Evolutionary conservation across 164 flowering plant species (phyloP).

Genomic region (Platanus orientalis): DNA sequence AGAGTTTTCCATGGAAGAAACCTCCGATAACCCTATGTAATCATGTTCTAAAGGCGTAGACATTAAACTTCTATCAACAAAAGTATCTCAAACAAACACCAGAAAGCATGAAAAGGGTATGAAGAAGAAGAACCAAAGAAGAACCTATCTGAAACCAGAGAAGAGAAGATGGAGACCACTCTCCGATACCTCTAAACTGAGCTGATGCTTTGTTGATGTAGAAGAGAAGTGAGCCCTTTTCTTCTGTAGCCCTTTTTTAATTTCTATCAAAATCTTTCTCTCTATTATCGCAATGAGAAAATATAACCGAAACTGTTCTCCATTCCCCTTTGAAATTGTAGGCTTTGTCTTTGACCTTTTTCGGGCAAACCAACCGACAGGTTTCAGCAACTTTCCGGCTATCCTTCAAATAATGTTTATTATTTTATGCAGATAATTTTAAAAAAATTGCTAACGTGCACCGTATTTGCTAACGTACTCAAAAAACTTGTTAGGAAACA

Average conservation of each 20-base stretch:
- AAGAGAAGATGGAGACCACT: background rate
- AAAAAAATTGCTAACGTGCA: too few species aligned
- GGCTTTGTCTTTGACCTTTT: constrained; percentile 14
- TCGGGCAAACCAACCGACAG: constrained; percentile 36
- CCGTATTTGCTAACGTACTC: too few species aligned
- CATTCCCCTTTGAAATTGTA: too few species aligned
- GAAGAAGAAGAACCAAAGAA: constrained; percentile 2
- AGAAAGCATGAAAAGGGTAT: constrained; percentile 11
- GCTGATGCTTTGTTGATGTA: constrained; percentile 2
- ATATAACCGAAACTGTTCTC: too few species aligned
- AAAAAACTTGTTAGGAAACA: too few species aligned
- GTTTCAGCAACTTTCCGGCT: too few species aligned
- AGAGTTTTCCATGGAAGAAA: constrained; percentile 45
- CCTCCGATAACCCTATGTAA: constrained; percentile 69
- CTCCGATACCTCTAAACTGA: background rate
- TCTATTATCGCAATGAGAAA: background rate
- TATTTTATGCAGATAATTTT: too few species aligned
- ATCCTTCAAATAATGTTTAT: too few species aligned
- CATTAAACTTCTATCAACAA: constrained; percentile 26
- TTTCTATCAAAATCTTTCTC: background rate
- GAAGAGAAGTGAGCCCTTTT: constrained; percentile 16
- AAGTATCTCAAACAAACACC: background rate
- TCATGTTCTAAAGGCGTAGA: constrained; percentile 55
- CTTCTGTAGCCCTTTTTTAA: constrained; percentile 9
- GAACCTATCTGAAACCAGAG: constrained; percentile 1